Conservation (phyloP, 2,329 filamentous ascomycete genomes). For the Mycocentrospora acerina region DNA sequence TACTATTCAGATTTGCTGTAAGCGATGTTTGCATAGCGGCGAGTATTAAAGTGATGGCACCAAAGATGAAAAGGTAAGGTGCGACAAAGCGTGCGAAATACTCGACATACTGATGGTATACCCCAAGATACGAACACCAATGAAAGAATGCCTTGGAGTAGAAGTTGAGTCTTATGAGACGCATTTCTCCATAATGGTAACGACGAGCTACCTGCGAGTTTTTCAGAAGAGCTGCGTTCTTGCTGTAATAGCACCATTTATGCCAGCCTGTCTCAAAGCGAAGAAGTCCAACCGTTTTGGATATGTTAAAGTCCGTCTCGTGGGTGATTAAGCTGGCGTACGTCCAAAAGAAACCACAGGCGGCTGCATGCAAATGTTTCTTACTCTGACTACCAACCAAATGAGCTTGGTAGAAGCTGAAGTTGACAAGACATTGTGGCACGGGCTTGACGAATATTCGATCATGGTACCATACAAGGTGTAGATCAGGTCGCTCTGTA, state of each 20-base stretch:
- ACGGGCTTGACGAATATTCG: conserved; percentile 9
- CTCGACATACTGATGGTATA: conserved; percentile 37
- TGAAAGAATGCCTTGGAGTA: conserved; percentile 41
- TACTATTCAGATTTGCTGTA: too few species aligned
- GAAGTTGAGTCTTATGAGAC: conserved; percentile 48
- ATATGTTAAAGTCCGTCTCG: conserved; percentile 43
- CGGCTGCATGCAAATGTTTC: conserved; percentile 15
- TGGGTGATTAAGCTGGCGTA: conserved; percentile 46
- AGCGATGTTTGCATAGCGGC: conserved; percentile 24
- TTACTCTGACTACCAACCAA: conserved; percentile 4
- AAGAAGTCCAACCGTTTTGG: conserved; percentile 23
- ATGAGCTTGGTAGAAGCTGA: conserved; percentile 14
- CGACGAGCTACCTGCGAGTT: conserved; percentile 38
- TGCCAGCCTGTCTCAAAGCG: too few species aligned
- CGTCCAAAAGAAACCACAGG: conserved; percentile 43
- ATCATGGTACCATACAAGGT: conserved; percentile 21
- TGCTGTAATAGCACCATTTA: too few species aligned
- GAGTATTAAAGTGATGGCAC: conserved; percentile 17
- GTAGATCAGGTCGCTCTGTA: conserved; percentile 22
- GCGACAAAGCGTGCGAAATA: conserved; percentile 16
- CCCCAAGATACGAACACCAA: conserved; percentile 24
- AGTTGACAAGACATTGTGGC: conserved; percentile 18
- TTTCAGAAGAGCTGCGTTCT: conserved; percentile 23
- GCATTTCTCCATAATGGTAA: conserved; percentile 49
- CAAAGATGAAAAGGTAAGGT: conserved; percentile 22